Evolutionary conservation across 192 early-diverging fungal genomes (phyloP).

Genomic region (Umbelopsis sp.): DNA sequence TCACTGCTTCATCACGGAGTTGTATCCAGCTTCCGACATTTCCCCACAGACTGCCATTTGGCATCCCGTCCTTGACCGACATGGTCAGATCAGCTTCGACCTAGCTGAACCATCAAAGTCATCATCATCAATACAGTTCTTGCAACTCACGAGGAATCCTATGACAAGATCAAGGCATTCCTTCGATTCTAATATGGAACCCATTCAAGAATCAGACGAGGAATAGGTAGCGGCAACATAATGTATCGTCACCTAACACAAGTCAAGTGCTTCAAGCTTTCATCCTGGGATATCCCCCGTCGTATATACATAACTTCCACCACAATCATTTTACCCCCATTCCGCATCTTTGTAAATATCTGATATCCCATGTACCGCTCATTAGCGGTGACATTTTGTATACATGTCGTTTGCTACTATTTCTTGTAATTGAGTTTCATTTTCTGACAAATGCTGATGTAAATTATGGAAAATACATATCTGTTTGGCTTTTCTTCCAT

Average conservation of each 20-base stretch:
- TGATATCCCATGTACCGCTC: neutral
- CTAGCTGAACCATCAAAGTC: constrained; percentile 2
- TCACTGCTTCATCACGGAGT: constrained; percentile 7
- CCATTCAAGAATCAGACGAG: constrained; percentile 9
- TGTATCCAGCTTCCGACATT: constrained; percentile 1
- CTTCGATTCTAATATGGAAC: constrained; percentile 3
- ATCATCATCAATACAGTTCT: neutral
- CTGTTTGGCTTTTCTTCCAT: neutral
- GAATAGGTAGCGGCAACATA: neutral
- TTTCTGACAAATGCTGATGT: neutral
- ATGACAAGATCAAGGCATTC: neutral
- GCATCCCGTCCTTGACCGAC: constrained; percentile 9
- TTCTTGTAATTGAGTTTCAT: neutral
- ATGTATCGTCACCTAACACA: no score
- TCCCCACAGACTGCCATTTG: constrained; percentile 1
- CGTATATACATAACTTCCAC: no score
- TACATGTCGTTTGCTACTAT: neutral
- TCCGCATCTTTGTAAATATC: neutral
- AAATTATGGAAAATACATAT: neutral
- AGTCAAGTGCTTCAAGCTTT: no score
- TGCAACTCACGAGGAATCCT: neutral
- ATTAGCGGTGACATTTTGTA: neutral
- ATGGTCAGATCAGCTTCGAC: constrained; percentile 9
- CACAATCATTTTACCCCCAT: neutral
- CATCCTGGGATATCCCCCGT: no score